These are phyloP conservation scores for Moricandia moricandioides DNA, from an alignment of 345 rosid species.

Conservation along the genomic window DNA sequence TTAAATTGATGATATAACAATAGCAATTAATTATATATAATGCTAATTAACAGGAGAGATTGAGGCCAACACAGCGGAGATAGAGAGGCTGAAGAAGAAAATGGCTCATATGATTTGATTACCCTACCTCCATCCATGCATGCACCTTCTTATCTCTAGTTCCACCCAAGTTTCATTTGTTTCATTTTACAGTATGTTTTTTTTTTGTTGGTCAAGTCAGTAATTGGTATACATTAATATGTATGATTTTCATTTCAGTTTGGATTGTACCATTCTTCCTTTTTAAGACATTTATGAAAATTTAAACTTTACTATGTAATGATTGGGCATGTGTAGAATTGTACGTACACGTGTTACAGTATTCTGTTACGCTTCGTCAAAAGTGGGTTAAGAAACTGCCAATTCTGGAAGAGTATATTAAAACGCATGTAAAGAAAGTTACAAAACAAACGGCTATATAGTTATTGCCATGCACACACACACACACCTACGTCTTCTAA, in stretches of 20 bases:
- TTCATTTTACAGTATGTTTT: neutral
- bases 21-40: neutral
- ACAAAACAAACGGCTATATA: constrained; percentile 1
- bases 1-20: neutral
- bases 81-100: constrained; percentile 7
- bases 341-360: neutral
- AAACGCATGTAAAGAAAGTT: neutral
- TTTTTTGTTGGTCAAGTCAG: neutral
- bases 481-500: neutral
- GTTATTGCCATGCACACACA: neutral
- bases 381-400: neutral
- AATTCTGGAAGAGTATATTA: neutral
- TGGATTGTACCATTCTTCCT: neutral
- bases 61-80: neutral
- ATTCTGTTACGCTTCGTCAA: neutral
- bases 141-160: neutral
- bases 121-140: neutral
- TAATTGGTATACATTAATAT: neutral
- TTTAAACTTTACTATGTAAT: neutral
- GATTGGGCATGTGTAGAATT: neutral
- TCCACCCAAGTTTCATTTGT: neutral
- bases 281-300: neutral
- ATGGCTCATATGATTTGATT: neutral
- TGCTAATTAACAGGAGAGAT: neutral
- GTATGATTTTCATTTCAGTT: neutral